Evolutionary conservation across 495 filamentous ascomycete genomes (phyloP).

Genomic region (Penicillium coffeae): DNA sequence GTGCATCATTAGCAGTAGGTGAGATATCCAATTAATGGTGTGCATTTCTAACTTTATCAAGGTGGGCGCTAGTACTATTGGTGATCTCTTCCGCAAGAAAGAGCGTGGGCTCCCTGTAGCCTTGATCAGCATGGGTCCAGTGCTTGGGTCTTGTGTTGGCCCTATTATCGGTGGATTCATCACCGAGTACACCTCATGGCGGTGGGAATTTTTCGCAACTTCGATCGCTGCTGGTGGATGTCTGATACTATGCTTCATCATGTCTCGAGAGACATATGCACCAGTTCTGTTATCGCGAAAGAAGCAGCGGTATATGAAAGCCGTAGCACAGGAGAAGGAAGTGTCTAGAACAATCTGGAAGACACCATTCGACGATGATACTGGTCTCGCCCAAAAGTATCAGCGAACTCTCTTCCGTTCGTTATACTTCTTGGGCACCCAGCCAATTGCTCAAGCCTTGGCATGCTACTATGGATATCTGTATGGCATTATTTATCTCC

Average conservation of each 20-base stretch:
- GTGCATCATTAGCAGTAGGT: not conserved
- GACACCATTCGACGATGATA: slow-evolving; percentile 25
- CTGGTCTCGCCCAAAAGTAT: slow-evolving; percentile 42
- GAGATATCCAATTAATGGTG: no score
- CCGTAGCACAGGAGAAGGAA: not conserved
- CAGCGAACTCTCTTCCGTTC: slow-evolving; percentile 22
- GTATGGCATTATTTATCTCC: slow-evolving; percentile 58
- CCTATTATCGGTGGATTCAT: slow-evolving; percentile 35
- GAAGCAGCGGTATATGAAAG: slow-evolving; percentile 40
- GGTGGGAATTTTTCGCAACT: slow-evolving; percentile 43
- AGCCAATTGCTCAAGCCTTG: slow-evolving; percentile 43
- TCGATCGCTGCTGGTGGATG: slow-evolving; percentile 47
- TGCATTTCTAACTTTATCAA: not conserved
- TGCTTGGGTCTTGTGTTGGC: slow-evolving; percentile 6
- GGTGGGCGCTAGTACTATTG: not conserved
- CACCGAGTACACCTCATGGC: not conserved
- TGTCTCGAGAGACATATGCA: slow-evolving; percentile 40
- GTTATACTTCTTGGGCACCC: slow-evolving; percentile 36
- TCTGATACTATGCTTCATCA: slow-evolving; percentile 46
- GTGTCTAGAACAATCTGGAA: no score
- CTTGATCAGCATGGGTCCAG: not conserved
- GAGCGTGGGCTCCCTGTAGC: not conserved
- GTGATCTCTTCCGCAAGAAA: slow-evolving; percentile 1
- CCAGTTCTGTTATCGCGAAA: slow-evolving; percentile 49
- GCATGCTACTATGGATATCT: slow-evolving; percentile 50